Percentiles rank a stretch among this genome's conserved stretches.
Evolutionary conservation across 495 filamentous ascomycete species (phyloP).

Genomic region (Trichocladium uniseriatum): DNA sequence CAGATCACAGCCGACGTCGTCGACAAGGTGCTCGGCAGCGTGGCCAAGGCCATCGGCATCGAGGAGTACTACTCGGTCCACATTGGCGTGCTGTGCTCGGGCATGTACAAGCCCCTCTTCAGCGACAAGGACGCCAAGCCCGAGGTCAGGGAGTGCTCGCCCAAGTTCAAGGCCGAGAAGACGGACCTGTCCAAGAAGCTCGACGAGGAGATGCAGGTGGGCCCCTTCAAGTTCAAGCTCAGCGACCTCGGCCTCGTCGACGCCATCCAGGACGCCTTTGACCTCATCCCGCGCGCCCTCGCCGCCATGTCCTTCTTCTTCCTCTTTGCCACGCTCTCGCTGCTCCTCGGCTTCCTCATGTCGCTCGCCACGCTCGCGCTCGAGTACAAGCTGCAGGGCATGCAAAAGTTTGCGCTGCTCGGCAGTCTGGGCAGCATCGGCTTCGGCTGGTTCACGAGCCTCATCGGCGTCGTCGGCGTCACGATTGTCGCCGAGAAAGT

Average conservation of each 20-base stretch:
- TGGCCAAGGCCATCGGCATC: constrained; percentile 44
- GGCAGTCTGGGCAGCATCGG: neutral
- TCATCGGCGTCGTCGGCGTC: constrained; percentile 23
- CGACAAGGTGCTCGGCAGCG: constrained; percentile 25
- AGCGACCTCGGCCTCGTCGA: constrained; percentile 51
- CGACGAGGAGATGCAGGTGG: constrained; percentile 41
- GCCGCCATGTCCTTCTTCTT: constrained; percentile 56
- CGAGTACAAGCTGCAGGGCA: neutral
- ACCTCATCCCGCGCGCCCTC: constrained; percentile 38
- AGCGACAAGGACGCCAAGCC: constrained; percentile 36
- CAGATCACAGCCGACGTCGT: constrained; percentile 15
- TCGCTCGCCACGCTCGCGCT: constrained; percentile 18
- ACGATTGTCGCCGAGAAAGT: constrained; percentile 27
- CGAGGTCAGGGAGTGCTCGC: constrained; percentile 54
- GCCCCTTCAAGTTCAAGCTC: constrained; percentile 40
- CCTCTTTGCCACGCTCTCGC: constrained; percentile 39
- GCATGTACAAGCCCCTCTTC: constrained; percentile 44
- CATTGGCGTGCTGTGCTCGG: constrained; percentile 58
- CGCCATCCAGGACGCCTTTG: constrained; percentile 50
- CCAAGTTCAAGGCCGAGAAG: constrained; percentile 39
- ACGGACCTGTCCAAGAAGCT: constrained; percentile 52
- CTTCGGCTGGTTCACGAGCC: constrained; percentile 10
- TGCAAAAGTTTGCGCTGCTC: neutral
- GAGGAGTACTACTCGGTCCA: constrained; percentile 66
- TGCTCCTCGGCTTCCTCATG: constrained; percentile 29